phyloP scores from a whole-genome alignment of 2,329 filamentous ascomycete genomes.

The Aspergillus glaucus region DNA sequence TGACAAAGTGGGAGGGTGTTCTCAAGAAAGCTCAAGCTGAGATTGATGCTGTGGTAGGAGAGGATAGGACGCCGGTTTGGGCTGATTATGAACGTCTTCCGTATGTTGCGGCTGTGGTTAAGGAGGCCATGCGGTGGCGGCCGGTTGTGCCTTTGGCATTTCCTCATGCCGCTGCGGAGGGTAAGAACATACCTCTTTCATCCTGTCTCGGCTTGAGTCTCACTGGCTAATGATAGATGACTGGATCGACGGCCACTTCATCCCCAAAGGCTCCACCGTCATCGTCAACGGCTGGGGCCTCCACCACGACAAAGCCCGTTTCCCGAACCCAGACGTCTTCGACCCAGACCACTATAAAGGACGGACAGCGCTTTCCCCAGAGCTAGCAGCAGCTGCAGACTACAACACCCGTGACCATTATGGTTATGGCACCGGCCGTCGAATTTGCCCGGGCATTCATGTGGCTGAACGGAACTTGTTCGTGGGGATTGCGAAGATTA shows the following conservation, averaged over 20 bases:
- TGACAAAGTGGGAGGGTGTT: constrained; percentile 45
- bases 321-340: constrained; percentile 29
- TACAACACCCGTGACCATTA: constrained; percentile 38
- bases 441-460: constrained; percentile 46
- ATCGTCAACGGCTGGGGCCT: constrained; percentile 42
- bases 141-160: constrained; percentile 50
- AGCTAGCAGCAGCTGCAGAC: constrained; percentile 23
- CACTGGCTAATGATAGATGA: constrained; percentile 31
- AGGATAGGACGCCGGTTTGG: constrained; percentile 41
- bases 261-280: constrained; percentile 43
- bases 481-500: constrained; percentile 39
- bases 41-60: constrained; percentile 47
- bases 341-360: constrained; percentile 23
- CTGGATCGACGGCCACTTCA: constrained; percentile 37
- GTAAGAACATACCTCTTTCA: constrained; percentile 3
- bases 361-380: constrained; percentile 21
- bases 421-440: constrained; percentile 42
- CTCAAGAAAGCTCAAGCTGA: constrained; percentile 42
- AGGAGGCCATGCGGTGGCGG: constrained; percentile 53
- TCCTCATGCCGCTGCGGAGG: constrained; percentile 39
- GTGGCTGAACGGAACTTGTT: constrained; percentile 45
- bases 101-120: constrained; percentile 50
- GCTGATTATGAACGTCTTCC: constrained; percentile 46
- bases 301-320: constrained; percentile 41
- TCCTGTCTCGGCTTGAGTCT: not conserved